phyloP scores from a whole-genome alignment of 2,329 filamentous ascomycete species.

The Fusarium multiceps region DNA sequence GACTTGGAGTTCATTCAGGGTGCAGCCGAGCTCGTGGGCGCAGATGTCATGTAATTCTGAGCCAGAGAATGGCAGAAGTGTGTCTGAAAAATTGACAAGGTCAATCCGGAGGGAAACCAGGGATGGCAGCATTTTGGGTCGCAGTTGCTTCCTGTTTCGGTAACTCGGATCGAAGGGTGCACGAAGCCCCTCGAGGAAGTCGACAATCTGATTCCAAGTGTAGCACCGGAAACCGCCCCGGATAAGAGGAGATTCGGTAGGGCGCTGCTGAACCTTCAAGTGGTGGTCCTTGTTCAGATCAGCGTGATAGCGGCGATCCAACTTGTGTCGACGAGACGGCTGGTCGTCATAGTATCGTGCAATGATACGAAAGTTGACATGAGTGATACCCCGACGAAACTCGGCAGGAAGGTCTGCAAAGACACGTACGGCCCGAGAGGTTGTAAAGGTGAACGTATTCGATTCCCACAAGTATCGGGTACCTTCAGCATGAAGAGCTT shows the following conservation, averaged over 20 bases:
- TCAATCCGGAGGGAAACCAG: conserved; percentile 63
- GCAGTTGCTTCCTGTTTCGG: conserved; percentile 50
- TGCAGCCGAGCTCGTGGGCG: conserved; percentile 65
- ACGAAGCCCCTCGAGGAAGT: conserved; percentile 64
- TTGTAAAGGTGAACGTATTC: conserved; percentile 67
- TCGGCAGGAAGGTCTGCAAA: conserved; percentile 59
- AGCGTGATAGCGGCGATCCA: conserved; percentile 57
- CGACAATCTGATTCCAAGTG: conserved; percentile 64
- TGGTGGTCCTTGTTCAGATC: conserved; percentile 56
- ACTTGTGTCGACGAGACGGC: conserved; percentile 53
- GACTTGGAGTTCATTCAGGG: conserved; percentile 63
- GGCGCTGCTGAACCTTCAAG: conserved; percentile 57
- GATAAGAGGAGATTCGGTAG: conserved; percentile 58
- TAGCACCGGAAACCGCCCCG: conserved; percentile 66
- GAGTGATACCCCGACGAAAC: conserved; percentile 58
- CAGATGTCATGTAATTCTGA: conserved; percentile 63
- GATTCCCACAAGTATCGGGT: conserved; percentile 61
- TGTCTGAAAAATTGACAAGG: conserved; percentile 64
- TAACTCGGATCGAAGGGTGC: conserved; percentile 60
- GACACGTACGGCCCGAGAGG: conserved; percentile 59
- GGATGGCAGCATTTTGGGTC: conserved; percentile 60
- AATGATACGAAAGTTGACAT: conserved; percentile 64
- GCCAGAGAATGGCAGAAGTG: conserved; percentile 58
- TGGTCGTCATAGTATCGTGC: conserved; percentile 67
- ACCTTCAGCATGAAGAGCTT: conserved; percentile 61